Conservation (phyloP, 305 asterid genomes). For the Solanum chacoense region DNA sequence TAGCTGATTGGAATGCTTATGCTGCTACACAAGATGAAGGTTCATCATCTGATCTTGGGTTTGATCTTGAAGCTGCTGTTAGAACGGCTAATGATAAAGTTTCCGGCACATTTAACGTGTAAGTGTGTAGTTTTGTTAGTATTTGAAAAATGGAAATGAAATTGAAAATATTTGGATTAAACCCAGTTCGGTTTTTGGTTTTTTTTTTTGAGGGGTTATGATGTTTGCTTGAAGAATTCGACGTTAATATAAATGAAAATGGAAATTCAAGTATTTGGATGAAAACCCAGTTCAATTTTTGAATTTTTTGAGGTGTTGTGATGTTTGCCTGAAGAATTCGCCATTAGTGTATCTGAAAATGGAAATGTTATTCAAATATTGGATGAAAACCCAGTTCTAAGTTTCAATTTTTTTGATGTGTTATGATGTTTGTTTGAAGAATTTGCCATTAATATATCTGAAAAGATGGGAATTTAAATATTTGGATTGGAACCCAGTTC, state of each 20-base stretch:
- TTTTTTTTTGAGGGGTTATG: background rate
- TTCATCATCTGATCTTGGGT: conserved; percentile 26
- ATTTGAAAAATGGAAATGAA: background rate
- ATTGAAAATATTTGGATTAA: background rate
- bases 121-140: conserved; percentile 8
- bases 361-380: background rate
- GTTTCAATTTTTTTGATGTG: background rate
- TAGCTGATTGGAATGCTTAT: conserved; percentile 88
- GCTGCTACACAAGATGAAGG: conserved; percentile 33
- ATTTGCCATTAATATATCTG: no score
- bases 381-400: background rate
- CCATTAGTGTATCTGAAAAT: background rate
- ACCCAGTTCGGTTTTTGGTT: background rate
- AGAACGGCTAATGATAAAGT: conserved; percentile 39
- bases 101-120: conserved; percentile 67
- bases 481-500: background rate
- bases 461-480: background rate
- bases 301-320: background rate
- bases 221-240: background rate
- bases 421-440: background rate
- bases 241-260: background rate
- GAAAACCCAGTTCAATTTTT: background rate
- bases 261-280: background rate
- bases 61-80: conserved; percentile 86
- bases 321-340: background rate